Evolutionary conservation across 106 monocot species (phyloP).

Genomic region (Dendrobium huoshanense): DNA sequence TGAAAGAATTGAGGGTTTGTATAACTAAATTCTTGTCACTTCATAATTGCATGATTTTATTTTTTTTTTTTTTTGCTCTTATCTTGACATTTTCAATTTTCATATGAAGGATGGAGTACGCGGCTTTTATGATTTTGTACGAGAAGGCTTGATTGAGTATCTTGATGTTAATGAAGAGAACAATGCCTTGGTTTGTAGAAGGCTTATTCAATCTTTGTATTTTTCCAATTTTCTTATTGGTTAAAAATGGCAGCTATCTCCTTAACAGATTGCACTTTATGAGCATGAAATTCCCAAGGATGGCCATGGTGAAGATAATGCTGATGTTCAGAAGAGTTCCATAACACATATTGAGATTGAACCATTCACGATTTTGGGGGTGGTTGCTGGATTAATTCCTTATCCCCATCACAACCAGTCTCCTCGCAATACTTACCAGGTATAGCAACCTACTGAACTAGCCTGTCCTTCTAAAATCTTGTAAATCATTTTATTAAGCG

Average conservation of each 20-base stretch:
- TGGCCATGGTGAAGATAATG: slow-evolving; percentile 13
- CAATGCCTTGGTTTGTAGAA: slow-evolving; percentile 78
- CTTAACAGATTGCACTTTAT: slow-evolving; percentile 70
- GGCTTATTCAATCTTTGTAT: background rate
- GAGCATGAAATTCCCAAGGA: slow-evolving; percentile 40
- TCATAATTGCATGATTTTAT: background rate
- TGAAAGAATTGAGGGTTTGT: slow-evolving; percentile 80
- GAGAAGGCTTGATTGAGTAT: slow-evolving; percentile 88
- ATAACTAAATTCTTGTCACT: background rate
- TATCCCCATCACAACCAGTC: slow-evolving; percentile 99
- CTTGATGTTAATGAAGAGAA: slow-evolving; percentile 99
- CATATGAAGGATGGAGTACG: slow-evolving; percentile 72
- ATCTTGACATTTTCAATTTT: background rate
- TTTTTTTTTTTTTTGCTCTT: background rate
- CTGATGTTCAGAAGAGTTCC: slow-evolving; percentile 32
- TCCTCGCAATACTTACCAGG: slow-evolving; percentile 98
- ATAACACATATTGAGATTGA: slow-evolving; percentile 98
- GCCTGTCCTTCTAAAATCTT: background rate
- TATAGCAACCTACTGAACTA: slow-evolving; percentile 10
- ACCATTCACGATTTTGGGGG: slow-evolving; percentile 90
- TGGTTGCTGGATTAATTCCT: slow-evolving; percentile 90
- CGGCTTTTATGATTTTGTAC: slow-evolving; percentile 78
- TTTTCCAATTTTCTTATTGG: background rate
- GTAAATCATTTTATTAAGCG: background rate
- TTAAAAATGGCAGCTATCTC: slow-evolving; percentile 1